phyloP scores from a whole-genome alignment of 2,329 filamentous ascomycete species.

The Chaetomium globosum region DNA sequence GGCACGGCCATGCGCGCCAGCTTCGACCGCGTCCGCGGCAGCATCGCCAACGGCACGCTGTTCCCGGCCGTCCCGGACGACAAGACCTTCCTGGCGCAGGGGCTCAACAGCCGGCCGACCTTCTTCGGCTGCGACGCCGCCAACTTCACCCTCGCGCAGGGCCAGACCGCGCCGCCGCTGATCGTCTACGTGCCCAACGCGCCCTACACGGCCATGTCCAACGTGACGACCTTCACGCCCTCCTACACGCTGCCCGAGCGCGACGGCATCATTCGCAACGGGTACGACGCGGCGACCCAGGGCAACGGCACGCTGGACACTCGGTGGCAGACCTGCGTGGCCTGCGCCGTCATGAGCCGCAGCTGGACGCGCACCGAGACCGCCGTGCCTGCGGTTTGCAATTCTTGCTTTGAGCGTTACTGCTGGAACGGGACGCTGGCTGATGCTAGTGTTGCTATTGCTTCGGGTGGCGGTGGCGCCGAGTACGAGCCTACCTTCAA shows the following conservation, averaged over 20 bases:
- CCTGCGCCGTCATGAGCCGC: conserved; percentile 80
- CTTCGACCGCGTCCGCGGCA: conserved; percentile 55
- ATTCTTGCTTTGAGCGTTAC: conserved; percentile 74
- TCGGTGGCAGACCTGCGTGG: conserved; percentile 81
- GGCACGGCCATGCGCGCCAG: conserved; percentile 61
- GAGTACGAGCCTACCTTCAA: conserved; percentile 42
- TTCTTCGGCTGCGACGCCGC: conserved; percentile 63
- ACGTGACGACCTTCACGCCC: conserved; percentile 76
- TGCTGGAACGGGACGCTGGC: conserved; percentile 85
- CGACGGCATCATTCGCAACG: conserved; percentile 82
- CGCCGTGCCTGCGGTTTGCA: conserved; percentile 70
- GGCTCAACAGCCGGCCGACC: conserved; percentile 60
- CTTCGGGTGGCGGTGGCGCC: conserved; percentile 28
- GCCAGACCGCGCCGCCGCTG: conserved; percentile 38
- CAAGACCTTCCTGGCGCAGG: conserved; percentile 59
- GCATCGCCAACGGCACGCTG: conserved; percentile 55
- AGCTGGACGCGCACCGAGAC: conserved; percentile 73
- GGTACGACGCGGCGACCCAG: conserved; percentile 79
- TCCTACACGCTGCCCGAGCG: conserved; percentile 67
- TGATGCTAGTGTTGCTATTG: conserved; percentile 24
- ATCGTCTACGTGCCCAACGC: conserved; percentile 77
- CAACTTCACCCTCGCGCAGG: conserved; percentile 39
- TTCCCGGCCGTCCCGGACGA: conserved; percentile 62
- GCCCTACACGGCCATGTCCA: conserved; percentile 75
- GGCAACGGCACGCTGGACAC: conserved; percentile 75